phyloP scores from a whole-genome alignment of 495 filamentous ascomycete genomes.

The Neurospora cerealis region DNA sequence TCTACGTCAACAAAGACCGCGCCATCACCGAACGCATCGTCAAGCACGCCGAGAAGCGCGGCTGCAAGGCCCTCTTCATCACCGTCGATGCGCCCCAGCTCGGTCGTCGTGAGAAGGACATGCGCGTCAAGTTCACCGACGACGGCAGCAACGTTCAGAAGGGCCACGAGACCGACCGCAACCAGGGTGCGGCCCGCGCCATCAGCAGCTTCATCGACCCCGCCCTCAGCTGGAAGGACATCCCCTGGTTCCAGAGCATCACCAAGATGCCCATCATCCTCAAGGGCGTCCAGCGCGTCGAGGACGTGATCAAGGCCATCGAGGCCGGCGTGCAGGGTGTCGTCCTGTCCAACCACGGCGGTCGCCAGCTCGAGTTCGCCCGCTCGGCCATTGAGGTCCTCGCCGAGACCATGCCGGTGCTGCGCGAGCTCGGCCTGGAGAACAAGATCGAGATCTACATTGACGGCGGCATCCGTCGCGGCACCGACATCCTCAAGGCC shows the following conservation, averaged over 20 bases:
- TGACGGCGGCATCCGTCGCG: conserved; percentile 82
- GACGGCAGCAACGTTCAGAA: conserved; percentile 74
- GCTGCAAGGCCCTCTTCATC: conserved; percentile 95
- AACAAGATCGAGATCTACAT: conserved; percentile 82
- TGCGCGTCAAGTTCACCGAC: conserved; percentile 89
- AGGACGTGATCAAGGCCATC: conserved; percentile 82
- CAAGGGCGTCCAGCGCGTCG: conserved; percentile 92
- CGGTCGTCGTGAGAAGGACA: conserved; percentile 87
- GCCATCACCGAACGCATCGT: conserved; percentile 85
- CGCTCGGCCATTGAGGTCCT: conserved; percentile 87
- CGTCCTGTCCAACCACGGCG: conserved; percentile 94
- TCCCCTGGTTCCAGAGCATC: conserved; percentile 86
- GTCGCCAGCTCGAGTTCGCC: conserved; percentile 90
- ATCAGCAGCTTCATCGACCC: conserved; percentile 98
- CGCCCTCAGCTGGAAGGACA: conserved; percentile 79
- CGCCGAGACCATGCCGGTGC: conserved; percentile 91
- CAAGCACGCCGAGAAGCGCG: conserved; percentile 79
- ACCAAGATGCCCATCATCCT: conserved; percentile 95
- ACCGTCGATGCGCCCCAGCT: conserved; percentile 96
- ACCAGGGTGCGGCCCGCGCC: conserved; percentile 79
- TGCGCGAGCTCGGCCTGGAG: conserved; percentile 73
- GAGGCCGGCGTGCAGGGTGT: conserved; percentile 82
- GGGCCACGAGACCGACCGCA: conserved; percentile 63
- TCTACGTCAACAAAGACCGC: conserved; percentile 98
- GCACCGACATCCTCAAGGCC: conserved; percentile 93